Base-by-base conservation (phyloP, 164 flowering plant genomes). In the Cinnamomum chago region DNA sequence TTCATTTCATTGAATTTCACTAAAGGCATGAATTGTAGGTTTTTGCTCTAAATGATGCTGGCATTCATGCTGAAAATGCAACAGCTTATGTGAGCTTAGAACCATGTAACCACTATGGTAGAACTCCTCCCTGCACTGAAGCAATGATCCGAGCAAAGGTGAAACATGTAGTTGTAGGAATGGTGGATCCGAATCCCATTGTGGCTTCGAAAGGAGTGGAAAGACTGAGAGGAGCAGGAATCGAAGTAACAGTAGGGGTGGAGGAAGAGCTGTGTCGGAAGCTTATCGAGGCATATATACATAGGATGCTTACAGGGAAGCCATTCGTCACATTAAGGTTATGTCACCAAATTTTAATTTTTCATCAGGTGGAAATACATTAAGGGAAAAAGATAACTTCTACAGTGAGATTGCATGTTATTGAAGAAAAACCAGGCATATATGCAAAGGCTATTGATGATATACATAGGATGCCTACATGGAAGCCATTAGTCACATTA, bases 171-270 rank as follows among this genome's bases (percentile, higher is more conserved):
- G 97, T 94, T 60, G 85, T 92, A 52, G 97, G 98, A 17, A 96
- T 94, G 97, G 97, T 94, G 79, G 99, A 96, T 83, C 98, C 97
- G 11, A 96, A 94, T 69, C 98, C 98, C 18, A 84, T 92, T 77
- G 98, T 96, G 28, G 90, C 92, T 71, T 96, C 99, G 25, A 91
- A 79, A 68, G 99, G 98, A 35, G 79, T 96, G 62, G 83, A 85
- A 58, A 87, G 79, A 74, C 80, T 96, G 40, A 81, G 86, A 83
- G 83, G 82, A 72, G 88, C 95, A 18, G 99, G 98, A 67, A 88
- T 95, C 70, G 86, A 88, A 58, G 97, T 94, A 12, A 82, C 79
- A 47, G 91, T 87, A 2, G 88, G 95, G 5, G 89, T 93, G n/a
- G 98, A 94, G 86, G 95, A 91, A 82, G 92, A 90, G 60, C 52